phyloP scores from a whole-genome alignment of 2,329 filamentous ascomycete species.

The Aureobasidium sp. region DNA sequence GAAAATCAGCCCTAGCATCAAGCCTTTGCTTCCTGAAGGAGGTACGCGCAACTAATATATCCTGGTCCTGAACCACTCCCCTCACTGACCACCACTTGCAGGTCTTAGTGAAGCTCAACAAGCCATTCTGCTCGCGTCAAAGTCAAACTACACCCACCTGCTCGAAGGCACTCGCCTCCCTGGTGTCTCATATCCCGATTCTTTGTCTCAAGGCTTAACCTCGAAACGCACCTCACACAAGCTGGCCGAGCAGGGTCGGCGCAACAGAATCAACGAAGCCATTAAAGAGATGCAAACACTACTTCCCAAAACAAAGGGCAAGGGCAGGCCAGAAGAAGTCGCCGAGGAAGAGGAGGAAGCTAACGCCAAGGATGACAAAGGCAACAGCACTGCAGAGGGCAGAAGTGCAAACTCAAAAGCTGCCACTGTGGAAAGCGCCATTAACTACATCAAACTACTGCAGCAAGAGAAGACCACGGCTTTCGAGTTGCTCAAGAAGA shows the following conservation, averaged over 20 bases:
- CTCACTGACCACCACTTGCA: not conserved
- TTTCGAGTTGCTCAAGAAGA: constrained; percentile 23
- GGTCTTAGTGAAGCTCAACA: constrained; percentile 48
- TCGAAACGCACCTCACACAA: constrained; percentile 98
- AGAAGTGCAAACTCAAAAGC: constrained; percentile 76
- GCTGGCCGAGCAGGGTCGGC: constrained; percentile 89
- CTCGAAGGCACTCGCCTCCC: constrained; percentile 87
- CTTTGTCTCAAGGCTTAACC: constrained; percentile 85
- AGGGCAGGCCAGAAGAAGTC: constrained; percentile 29
- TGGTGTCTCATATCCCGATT: constrained; percentile 74
- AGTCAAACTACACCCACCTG: constrained; percentile 98
- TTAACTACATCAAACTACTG: constrained; percentile 85
- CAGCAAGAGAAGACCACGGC: constrained; percentile 47
- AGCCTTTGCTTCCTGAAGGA: constrained; percentile 72
- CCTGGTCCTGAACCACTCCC: not conserved
- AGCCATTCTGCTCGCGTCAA: constrained; percentile 76
- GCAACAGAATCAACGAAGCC: constrained; percentile 92
- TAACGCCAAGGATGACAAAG: constrained; percentile 28
- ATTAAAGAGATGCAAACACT: constrained; percentile 84
- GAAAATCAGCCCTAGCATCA: constrained; percentile 89
- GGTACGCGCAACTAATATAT: constrained; percentile 39
- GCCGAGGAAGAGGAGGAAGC: constrained; percentile 38
- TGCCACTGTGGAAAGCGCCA: constrained; percentile 94
- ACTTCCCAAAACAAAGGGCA: constrained; percentile 53
- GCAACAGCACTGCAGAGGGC: constrained; percentile 27